These are phyloP conservation scores for Phytopythium helicoides DNA, from an alignment of 352 stramenopile genomes.

Conservation along the genomic window DNA sequence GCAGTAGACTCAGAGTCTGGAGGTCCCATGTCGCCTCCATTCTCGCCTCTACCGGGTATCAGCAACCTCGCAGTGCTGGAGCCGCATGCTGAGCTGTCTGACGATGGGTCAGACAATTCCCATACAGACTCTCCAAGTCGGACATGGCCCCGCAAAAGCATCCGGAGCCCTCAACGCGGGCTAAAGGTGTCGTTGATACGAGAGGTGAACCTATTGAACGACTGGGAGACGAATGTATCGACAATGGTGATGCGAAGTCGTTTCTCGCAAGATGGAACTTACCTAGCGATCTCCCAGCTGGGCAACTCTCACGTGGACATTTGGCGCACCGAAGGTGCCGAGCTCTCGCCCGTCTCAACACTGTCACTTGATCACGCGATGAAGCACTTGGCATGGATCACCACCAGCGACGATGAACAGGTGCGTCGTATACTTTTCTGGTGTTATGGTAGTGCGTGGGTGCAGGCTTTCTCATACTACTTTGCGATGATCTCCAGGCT, in stretches of 20 bases:
- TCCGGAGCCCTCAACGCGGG: not conserved
- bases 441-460: not conserved
- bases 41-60: constrained; percentile 16
- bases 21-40: constrained; percentile 13
- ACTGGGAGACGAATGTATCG: constrained; percentile 27
- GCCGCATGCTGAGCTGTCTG: constrained; percentile 3
- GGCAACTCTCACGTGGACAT: constrained; percentile 41
- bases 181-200: constrained; percentile 25
- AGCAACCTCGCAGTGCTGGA: not conserved
- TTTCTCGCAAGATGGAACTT: constrained; percentile 35
- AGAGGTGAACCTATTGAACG: constrained; percentile 38
- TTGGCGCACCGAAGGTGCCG: constrained; percentile 31
- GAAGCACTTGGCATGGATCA: constrained; percentile 34
- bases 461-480: not conserved
- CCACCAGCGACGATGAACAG: constrained; percentile 9
- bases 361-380: constrained; percentile 35
- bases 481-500: not conserved
- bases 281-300: constrained; percentile 33
- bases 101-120: not conserved
- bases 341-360: constrained; percentile 16
- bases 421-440: not conserved
- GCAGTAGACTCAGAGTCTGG: constrained; percentile 2
- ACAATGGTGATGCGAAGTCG: constrained; percentile 28
- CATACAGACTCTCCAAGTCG: not conserved
- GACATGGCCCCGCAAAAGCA: not conserved